Base-by-base conservation (phyloP, 129 eudicot genomes). In the Mikania micrantha region DNA sequence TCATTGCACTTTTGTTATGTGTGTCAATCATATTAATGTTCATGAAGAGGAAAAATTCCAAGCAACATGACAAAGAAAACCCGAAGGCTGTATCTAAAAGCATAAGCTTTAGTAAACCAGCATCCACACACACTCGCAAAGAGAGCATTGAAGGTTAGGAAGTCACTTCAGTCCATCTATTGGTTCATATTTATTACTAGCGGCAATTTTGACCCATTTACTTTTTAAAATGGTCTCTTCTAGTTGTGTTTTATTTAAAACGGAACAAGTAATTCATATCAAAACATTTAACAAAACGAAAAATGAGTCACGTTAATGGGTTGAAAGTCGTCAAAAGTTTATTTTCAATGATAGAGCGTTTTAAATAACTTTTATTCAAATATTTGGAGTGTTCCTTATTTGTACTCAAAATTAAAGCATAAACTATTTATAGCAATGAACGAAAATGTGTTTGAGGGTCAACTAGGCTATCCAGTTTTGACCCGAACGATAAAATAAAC, bases 121-220 rank as follows among this genome's bases (percentile, higher is more conserved):
- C 69, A 50, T 75, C 94, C 17, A 22, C 44, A 71, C 82, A 81
- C 53, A 81, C 67, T 52, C 27, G 77, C 41, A 81, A 66, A 71
- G 93, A 85, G 60, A 72, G 69, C 25, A 75, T 77, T 70, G 82
- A 89, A 75, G 90, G 84, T 76, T 17, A 64, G 70, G 45, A 54
- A 21, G 32, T 20, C 60, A 28, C 15, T 53, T 17, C 10, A 10
- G 20, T 31, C 25, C 19, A 8, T 2, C 21, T n/a, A 34, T 9
- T 27, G 0, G 11, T 27, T 34, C 24, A n/a, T 44, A 19, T 12
- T 29, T 53, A 28, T 53, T 42, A 69, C 40, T 45, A 45, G 5
- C 58, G 52, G 21, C 16, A n/a, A 45, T 10, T 45, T 28, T 17
- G 29, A 66, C 41, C 40, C 28, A 29, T n/a, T 13, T 24, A 63